Percentiles rank a stretch among this genome's conserved stretches.
phyloP scores from a whole-genome alignment of 2,329 filamentous ascomycete species.

The Penicillium brevicompactum region DNA sequence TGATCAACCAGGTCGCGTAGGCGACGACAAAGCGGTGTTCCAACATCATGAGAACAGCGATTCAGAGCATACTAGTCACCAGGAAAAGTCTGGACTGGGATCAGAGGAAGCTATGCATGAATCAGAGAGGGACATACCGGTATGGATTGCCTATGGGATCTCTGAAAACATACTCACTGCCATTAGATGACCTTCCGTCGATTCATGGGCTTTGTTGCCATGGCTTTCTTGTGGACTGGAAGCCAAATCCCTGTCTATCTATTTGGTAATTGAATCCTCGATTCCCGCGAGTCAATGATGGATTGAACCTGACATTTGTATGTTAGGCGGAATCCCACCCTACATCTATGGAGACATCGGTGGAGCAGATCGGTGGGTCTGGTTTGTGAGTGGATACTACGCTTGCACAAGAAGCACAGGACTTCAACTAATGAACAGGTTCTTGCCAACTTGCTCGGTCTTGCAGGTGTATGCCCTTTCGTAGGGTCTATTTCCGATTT shows the following conservation, averaged over 20 bases:
- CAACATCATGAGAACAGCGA: conserved; percentile 32
- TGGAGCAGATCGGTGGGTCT: conserved; percentile 62
- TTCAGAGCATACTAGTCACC: conserved; percentile 42
- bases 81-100: conserved; percentile 50
- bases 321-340: conserved; percentile 49
- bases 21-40: conserved; percentile 31
- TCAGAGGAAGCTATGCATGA: conserved; percentile 45
- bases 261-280: conserved; percentile 40
- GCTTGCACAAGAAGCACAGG: background rate
- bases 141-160: conserved; percentile 19
- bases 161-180: conserved; percentile 4
- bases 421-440: conserved; percentile 34
- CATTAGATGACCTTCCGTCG: conserved; percentile 52
- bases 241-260: conserved; percentile 62
- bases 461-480: conserved; percentile 62
- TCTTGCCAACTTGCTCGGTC: conserved; percentile 55
- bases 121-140: conserved; percentile 50
- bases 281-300: background rate
- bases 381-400: conserved; percentile 50
- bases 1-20: conserved; percentile 19
- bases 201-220: conserved; percentile 58
- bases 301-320: conserved; percentile 3
- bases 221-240: conserved; percentile 64
- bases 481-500: conserved; percentile 68
- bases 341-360: conserved; percentile 64